Base-by-base conservation (phyloP, 2,329 filamentous ascomycete genomes). In the Blastomyces percursus region DNA sequence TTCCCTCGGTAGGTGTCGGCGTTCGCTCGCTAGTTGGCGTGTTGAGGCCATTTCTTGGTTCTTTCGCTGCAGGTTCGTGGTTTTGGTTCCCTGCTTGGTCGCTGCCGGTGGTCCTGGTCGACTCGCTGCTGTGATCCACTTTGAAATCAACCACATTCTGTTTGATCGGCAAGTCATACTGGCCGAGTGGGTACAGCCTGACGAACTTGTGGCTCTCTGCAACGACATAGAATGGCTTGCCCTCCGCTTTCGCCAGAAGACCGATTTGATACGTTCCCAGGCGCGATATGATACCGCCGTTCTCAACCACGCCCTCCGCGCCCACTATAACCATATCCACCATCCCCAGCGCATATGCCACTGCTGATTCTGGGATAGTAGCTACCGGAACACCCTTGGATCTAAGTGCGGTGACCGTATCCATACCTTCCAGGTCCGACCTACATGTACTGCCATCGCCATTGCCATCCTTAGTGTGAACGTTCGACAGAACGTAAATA, bases 161-260 rank as follows among this genome's bases (percentile, higher is more conserved):
- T 71, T 88, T 83, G 67, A 96, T 86, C 0, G 89, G 89, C 63
- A 96, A 78, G 71, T 94, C 89, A 64, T 87, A 85, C 75, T 96
- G 91, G 66, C 87, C 86, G 27, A 94, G 78, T 1, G 93, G 90
- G 70, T 92, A 94, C 62, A 94, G 82, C 69, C 91, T 84, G 55
- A 95, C 91, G 72, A 99, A 96, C 78, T 99, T 99, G 80, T 99
- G 94, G 70, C 90, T 95, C 79, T 99, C 94, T 0, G 89, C 89
- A 5, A 94, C 91, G 21, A 96, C 91, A 71, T 95, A 96, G 69
- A 97, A 90, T 0, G 89, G 89, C 66, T 90, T 86, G 48, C 86
- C 84, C 65, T 83, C 82, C 16, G 83, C 83, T 69, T 87, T 86
- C 5, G 92, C 91, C 60, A 96, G 79, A 68, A 91, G 79, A 1